Percentiles rank a stretch among this genome's conserved stretches.
Conservation (phyloP, 306 rosid species). For the Begonia masoniana region DNA sequence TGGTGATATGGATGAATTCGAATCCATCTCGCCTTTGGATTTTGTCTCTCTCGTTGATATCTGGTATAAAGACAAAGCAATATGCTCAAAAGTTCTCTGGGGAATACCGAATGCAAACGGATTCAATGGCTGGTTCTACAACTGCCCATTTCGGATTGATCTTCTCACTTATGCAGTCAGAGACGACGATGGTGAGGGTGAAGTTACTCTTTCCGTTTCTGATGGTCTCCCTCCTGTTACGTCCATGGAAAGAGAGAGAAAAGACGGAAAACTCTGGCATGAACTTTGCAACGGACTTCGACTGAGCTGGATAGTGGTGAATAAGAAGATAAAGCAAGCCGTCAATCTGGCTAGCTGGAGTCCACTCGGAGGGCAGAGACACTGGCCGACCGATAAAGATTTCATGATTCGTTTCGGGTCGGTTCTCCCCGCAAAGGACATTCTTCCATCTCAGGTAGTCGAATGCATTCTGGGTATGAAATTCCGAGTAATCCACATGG, state of each 20-base stretch:
- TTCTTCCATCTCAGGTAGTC: slow-evolving; percentile 68
- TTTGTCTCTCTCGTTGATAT: slow-evolving; percentile 76
- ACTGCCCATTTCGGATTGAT: slow-evolving; percentile 82
- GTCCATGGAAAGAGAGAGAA: slow-evolving; percentile 68
- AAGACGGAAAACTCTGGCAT: slow-evolving; percentile 74
- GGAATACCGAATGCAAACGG: slow-evolving; percentile 71
- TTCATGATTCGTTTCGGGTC: slow-evolving; percentile 76
- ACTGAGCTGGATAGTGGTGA: slow-evolving; percentile 77
- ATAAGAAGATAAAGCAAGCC: slow-evolving; percentile 62
- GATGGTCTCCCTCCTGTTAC: slow-evolving; percentile 62
- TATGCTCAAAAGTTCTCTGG: slow-evolving; percentile 78
- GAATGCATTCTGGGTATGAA: slow-evolving; percentile 80
- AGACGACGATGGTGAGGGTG: slow-evolving; percentile 38
- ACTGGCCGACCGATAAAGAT: slow-evolving; percentile 89
- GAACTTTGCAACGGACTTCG: slow-evolving; percentile 71
- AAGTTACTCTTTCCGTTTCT: slow-evolving; percentile 56
- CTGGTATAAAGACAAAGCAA: slow-evolving; percentile 50
- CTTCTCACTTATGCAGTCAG: slow-evolving; percentile 50
- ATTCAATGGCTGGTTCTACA: slow-evolving; percentile 62
- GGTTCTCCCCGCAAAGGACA: slow-evolving; percentile 61
- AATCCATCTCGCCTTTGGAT: slow-evolving; percentile 55
- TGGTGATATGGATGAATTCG: slow-evolving; percentile 45
- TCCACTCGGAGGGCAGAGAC: slow-evolving; percentile 80
- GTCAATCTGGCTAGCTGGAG: slow-evolving; percentile 91
- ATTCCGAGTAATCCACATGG: slow-evolving; percentile 48